Evolutionary conservation across 805 yeast genomes (phyloP).

Genomic region (Yarrowia sp.): DNA sequence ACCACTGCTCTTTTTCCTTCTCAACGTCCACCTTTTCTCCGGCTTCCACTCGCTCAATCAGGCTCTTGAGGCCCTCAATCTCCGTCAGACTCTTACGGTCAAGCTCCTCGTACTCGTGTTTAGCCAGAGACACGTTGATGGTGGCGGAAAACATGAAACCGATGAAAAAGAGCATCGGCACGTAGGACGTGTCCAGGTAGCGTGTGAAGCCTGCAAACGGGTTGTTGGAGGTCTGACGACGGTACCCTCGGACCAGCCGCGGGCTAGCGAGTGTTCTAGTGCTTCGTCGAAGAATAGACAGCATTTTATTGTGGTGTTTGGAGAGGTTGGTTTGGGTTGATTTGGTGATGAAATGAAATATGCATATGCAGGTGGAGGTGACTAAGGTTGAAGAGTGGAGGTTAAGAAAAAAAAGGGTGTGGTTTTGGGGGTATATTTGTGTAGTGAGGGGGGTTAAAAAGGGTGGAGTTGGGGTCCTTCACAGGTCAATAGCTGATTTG

Average conservation of each 20-base stretch:
- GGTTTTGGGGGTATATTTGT: too few relatives aligned
- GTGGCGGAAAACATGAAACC: constrained; percentile 58
- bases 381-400: too few relatives aligned
- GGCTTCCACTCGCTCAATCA: constrained; percentile 52
- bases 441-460: too few relatives aligned
- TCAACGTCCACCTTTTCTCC: constrained; percentile 56
- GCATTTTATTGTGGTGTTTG: background rate
- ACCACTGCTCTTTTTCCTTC: constrained; percentile 51
- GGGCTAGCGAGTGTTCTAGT: background rate
- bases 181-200: constrained; percentile 45
- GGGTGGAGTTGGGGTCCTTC: too few relatives aligned
- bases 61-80: constrained; percentile 51
- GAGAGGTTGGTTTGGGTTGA: too few relatives aligned
- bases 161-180: constrained; percentile 54
- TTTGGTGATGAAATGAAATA: background rate
- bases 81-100: constrained; percentile 53
- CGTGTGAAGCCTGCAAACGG: constrained; percentile 23
- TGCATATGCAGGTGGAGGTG: background rate
- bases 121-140: constrained; percentile 55
- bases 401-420: too few relatives aligned
- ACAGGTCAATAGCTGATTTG: too few relatives aligned
- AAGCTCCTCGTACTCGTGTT: constrained; percentile 53
- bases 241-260: constrained; percentile 4
- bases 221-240: constrained; percentile 13
- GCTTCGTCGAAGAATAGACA: constrained; percentile 10